phyloP scores from a whole-genome alignment of 2,329 filamentous ascomycete genomes.

The Colletotrichum endophyticum region DNA sequence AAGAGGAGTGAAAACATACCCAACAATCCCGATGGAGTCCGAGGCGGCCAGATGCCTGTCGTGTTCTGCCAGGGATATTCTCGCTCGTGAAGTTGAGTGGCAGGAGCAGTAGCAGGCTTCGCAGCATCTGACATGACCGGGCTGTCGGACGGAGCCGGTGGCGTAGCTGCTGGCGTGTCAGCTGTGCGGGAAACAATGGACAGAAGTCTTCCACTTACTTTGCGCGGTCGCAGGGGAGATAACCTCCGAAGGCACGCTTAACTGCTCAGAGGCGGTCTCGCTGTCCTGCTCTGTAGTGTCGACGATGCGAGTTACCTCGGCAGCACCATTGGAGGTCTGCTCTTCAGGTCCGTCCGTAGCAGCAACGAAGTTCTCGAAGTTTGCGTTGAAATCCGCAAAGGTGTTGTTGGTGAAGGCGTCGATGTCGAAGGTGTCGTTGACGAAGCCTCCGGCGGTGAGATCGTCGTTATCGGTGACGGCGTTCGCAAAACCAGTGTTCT shows the following conservation, averaged over 20 bases:
- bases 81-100: neutral
- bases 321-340: accelerated
- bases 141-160: neutral
- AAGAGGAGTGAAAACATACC: neutral
- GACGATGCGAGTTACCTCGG: accelerated
- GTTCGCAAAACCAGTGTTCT: neutral
- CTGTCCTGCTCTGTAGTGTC: neutral
- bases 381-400: accelerated
- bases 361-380: no score
- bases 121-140: neutral
- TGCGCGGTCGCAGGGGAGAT: neutral
- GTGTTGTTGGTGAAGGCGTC: neutral
- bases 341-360: neutral
- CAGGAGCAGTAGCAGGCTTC: neutral
- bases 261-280: neutral
- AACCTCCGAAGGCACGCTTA: neutral
- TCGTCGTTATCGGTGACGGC: neutral
- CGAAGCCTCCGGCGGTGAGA: neutral
- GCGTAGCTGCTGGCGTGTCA: neutral
- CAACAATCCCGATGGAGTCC: neutral
- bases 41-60: neutral
- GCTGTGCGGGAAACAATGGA: neutral
- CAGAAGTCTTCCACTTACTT: neutral
- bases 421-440: neutral
- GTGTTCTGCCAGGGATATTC: neutral